These are phyloP conservation scores for Aspergillus cejpii DNA, from an alignment of 2,329 filamentous ascomycete species.

Conservation along the genomic window DNA sequence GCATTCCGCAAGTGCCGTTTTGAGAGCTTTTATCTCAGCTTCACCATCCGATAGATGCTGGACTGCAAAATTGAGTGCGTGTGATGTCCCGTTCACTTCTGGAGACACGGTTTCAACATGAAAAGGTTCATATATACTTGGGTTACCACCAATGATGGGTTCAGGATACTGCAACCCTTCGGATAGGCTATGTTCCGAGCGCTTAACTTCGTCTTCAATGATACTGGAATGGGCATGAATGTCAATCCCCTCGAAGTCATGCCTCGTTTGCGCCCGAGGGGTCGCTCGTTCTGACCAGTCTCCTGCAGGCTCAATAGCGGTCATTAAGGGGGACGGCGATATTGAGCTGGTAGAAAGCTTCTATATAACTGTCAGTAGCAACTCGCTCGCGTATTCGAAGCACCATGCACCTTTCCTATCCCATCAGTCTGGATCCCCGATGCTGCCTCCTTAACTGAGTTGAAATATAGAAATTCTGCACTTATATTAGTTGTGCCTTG, in stretches of 20 bases:
- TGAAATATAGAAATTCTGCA: neutral
- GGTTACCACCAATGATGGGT: constrained; percentile 1
- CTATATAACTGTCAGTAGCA: constrained; percentile 11
- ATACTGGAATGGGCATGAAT: constrained; percentile 58
- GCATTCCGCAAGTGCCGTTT: constrained; percentile 73
- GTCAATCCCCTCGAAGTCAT: constrained; percentile 59
- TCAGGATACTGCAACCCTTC: neutral
- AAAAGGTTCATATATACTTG: constrained; percentile 33
- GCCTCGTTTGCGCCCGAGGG: constrained; percentile 73
- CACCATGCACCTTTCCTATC: constrained; percentile 12
- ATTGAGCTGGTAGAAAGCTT: constrained; percentile 40
- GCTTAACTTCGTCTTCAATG: constrained; percentile 59
- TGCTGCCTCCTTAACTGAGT: neutral
- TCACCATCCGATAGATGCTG: constrained; percentile 46
- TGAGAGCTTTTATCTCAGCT: constrained; percentile 58
- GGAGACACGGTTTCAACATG: constrained; percentile 10
- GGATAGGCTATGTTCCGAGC: constrained; percentile 17
- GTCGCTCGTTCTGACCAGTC: constrained; percentile 67
- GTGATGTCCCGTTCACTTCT: constrained; percentile 19
- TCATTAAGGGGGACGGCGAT: constrained; percentile 66
- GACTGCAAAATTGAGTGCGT: constrained; percentile 24
- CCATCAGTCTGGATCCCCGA: neutral
- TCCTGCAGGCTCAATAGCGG: constrained; percentile 59
- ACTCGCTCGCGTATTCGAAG: neutral
- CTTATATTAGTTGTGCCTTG: neutral